Evolutionary conservation across 768 basidiomycete genomes (phyloP), one percentile per base, ranked within the genome.

Genomic region (Multifurca ochricompacta): DNA sequence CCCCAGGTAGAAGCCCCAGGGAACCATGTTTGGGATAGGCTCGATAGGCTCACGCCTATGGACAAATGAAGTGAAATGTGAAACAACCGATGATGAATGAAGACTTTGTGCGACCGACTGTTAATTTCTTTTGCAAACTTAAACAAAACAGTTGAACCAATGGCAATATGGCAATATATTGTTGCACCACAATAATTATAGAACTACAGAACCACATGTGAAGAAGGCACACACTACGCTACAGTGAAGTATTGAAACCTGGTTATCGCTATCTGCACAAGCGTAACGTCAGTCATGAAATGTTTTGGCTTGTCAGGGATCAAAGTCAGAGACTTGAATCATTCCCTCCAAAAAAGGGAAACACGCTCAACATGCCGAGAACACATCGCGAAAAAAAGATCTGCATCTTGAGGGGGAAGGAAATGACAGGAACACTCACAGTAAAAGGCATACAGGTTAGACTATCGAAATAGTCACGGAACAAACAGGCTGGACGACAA

Each of bases 301-400:
- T 21, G 9, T n/a, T 39, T 28, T 6, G 14, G 16, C 4, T 16
- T n/a, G 27, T 13, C 30, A 41, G n/a, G 28, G 23, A 56, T 48
- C 14, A 59, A 30, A 8, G 47, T 85, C 83, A 84, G 83, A 79
- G 82, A 85, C 83, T 85, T 85, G 83, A 85, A 85, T 85, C 81
- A 80, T 76, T 83, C 78, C 82, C 74, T n/a, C n/a, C n/a, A n/a
- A n/a, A 70, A 79, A 80, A 81, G 81, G 77, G 68, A 63, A 56
- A 51, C 16, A 66, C 72, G 73, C 75, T 73, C 81, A 82, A 60
- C 31, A 78, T 78, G 77, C 74, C 32, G 36, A 68, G n/a, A 69
- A 72, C 81, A 79, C 82, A 74, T 83, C 81, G 73, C 71, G 69
- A 51, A 48, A 68, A 75, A 72, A 71, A 57, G 50, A 67, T 63